Conservation (phyloP, 345 rosid genomes). For the Hypericum perforatum region DNA sequence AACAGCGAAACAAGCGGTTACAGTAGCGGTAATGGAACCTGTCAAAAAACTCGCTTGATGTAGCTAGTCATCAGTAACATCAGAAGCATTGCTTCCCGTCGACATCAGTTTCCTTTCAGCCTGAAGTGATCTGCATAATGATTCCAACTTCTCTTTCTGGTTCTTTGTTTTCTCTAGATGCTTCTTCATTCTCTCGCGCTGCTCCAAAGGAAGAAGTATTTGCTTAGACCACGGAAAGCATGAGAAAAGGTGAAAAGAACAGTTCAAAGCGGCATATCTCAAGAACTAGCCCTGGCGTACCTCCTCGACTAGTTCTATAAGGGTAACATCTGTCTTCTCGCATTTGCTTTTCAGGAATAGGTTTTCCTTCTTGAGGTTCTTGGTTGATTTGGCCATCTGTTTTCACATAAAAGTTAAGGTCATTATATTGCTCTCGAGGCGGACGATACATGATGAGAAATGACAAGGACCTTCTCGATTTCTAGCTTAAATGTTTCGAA, state of each 20-base stretch:
- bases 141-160: conserved; percentile 87
- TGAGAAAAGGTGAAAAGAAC: neutral
- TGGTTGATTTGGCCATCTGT: conserved; percentile 83
- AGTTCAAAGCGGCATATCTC: neutral
- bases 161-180: conserved; percentile 77
- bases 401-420: conserved; percentile 1
- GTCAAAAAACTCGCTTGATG: too few species aligned
- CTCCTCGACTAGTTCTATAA: conserved; percentile 80
- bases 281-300: conserved; percentile 24
- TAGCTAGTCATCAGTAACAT: neutral
- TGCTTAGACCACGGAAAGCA: neutral
- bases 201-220: conserved; percentile 12
- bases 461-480: conserved; percentile 62
- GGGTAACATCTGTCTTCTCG: conserved; percentile 68
- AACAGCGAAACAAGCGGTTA: too few species aligned
- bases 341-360: conserved; percentile 75
- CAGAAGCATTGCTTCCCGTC: conserved; percentile 18
- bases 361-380: conserved; percentile 84
- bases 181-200: conserved; percentile 76
- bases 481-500: conserved; percentile 91
- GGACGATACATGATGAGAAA: neutral
- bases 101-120: conserved; percentile 69
- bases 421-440: neutral
- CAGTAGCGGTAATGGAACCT: too few species aligned
- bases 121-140: conserved; percentile 84